Conservation (phyloP, 352 stramenopile species). For the Phytopythium mirpurense region DNA sequence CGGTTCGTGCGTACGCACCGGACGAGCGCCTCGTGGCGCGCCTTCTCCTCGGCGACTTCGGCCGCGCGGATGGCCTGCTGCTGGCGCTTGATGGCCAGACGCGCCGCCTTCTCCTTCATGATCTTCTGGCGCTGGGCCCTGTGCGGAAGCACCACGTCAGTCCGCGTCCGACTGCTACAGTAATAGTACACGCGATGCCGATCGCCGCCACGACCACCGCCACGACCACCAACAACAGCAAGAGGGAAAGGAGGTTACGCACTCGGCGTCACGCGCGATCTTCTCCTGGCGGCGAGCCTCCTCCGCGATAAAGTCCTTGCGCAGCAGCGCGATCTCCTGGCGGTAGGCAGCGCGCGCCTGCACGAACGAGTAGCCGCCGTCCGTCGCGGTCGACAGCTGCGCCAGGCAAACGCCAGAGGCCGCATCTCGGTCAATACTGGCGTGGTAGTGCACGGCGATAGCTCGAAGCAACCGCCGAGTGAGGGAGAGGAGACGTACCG, state of each 20-base stretch:
- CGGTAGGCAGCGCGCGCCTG: conserved; percentile 65
- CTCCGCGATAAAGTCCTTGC: conserved; percentile 72
- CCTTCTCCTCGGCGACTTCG: conserved; percentile 78
- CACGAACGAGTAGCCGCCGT: conserved; percentile 67
- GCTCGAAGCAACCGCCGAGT: no score
- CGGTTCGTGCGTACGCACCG: conserved; percentile 31
- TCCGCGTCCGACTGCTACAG: no score
- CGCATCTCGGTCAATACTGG: no score
- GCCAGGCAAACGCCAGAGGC: no score
- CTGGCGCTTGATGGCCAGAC: conserved; percentile 85
- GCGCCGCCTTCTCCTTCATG: conserved; percentile 83
- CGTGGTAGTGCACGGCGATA: no score
- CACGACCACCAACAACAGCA: no score
- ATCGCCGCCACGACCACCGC: no score
- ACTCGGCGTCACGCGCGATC: conserved; percentile 81
- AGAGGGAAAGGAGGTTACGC: no score
- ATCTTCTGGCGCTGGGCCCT: conserved; percentile 77
- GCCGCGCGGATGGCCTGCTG: conserved; percentile 78
- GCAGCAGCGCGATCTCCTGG: conserved; percentile 56
- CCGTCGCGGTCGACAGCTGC: conserved; percentile 39
- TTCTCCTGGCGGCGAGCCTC: conserved; percentile 69
- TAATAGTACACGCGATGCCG: no score
- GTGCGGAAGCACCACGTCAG: background rate
- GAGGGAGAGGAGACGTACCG: no score
- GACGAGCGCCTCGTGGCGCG: conserved; percentile 71